These are phyloP conservation scores for Leptomonas pyrrhocoris DNA, from an alignment of 208 protist genomes.

Conservation along the genomic window DNA sequence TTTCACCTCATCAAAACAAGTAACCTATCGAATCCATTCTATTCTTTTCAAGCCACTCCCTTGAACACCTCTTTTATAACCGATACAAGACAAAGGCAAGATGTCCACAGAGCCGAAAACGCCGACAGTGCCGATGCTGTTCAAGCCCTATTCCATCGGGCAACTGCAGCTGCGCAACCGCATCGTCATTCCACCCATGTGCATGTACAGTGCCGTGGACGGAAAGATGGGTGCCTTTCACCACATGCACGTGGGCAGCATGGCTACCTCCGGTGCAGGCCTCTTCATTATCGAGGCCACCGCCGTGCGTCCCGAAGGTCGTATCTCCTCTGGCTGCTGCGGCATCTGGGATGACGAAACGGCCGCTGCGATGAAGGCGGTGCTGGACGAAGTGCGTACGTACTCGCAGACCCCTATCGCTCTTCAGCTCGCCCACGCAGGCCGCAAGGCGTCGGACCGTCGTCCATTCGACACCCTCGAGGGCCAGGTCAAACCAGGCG, in stretches of 20 bases:
- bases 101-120: not conserved
- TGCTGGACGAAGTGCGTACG: slow-evolving; percentile 44
- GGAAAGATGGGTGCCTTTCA: slow-evolving; percentile 44
- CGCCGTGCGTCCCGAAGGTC: slow-evolving; percentile 36
- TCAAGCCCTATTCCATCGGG: slow-evolving; percentile 32
- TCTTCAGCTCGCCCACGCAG: slow-evolving; percentile 81
- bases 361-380: slow-evolving; percentile 38
- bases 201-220: slow-evolving; percentile 37
- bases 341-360: slow-evolving; percentile 52
- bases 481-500: not conserved
- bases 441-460: slow-evolving; percentile 42
- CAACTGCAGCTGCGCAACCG: slow-evolving; percentile 33
- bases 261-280: slow-evolving; percentile 46
- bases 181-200: slow-evolving; percentile 40
- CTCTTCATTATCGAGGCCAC: slow-evolving; percentile 63
- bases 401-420: slow-evolving; percentile 46
- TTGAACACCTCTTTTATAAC: not conserved
- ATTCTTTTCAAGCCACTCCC: not conserved
- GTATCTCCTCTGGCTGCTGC: slow-evolving; percentile 31
- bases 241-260: slow-evolving; percentile 40
- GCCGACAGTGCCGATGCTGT: slow-evolving; percentile 14
- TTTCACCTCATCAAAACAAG: not conserved
- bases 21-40: too few species aligned
- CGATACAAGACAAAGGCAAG: too few species aligned
- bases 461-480: not conserved